A percentile compares a stretch with the other conserved stretches of the same genome.
Conservation (phyloP, 192 early-diverging fungal genomes). For the Coemansia sp. region DNA sequence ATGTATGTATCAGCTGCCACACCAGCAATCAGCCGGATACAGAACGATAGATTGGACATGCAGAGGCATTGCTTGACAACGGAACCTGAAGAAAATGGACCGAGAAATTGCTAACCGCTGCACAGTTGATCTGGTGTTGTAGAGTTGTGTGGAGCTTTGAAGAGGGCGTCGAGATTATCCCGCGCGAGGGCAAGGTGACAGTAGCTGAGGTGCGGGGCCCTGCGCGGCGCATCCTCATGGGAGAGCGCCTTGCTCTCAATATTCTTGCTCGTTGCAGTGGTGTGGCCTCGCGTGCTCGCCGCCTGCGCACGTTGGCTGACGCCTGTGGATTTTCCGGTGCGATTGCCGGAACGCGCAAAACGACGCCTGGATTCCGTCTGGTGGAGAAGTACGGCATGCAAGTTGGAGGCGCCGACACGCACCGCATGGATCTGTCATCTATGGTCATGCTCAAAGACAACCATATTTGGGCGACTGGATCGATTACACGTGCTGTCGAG, state of each 20-base stretch:
- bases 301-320: conserved; percentile 59
- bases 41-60: too few relatives aligned
- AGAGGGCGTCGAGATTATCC: conserved; percentile 79
- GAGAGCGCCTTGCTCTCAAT: conserved; percentile 92
- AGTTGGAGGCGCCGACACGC: conserved; percentile 94
- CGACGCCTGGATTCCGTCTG: conserved; percentile 94
- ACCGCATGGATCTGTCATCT: conserved; percentile 92
- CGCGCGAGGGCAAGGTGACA: conserved; percentile 51
- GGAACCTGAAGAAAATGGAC: too few relatives aligned
- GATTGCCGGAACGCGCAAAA: conserved; percentile 95
- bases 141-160: conserved; percentile 78
- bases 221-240: conserved; percentile 80
- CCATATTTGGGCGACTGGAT: conserved; percentile 92
- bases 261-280: conserved; percentile 91
- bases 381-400: conserved; percentile 98
- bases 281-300: conserved; percentile 67
- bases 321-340: conserved; percentile 71
- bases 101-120: too few relatives aligned
- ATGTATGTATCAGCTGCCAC: conserved; percentile 49
- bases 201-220: conserved; percentile 81
- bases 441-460: conserved; percentile 99
- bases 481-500: conserved; percentile 85
- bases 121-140: not conserved
- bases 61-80: too few relatives aligned
- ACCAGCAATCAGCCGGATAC: too few relatives aligned